Evolutionary conservation across 1,284 basidiomycete genomes (phyloP), one percentile per base, ranked within the genome.

Genomic region (Cryptococcus amylolentus): DNA sequence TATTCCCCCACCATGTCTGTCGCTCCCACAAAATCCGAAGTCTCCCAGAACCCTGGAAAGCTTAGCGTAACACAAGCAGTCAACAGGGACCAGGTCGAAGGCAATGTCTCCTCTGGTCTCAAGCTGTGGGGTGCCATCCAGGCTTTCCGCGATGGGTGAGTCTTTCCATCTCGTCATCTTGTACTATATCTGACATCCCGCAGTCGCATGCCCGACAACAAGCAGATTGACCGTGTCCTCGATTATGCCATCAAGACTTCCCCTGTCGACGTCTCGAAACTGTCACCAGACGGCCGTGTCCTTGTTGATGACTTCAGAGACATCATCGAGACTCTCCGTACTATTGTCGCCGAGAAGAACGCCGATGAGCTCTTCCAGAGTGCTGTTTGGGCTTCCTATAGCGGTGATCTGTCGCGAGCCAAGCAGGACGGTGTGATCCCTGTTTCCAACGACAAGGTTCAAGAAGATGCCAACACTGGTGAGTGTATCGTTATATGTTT

Each of bases 281-380:
- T 96, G 51, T 91, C 88, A 0, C 79, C 83, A 1, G 88, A 91
- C 13, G 91, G 91, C 53, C 82, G 82, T 64, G 84, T 83, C 60
- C 84, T 97, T 60, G 79, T 93, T 47, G 79, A 85, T 54, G 91
- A 95, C 46, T 58, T 63, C 46, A 56, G 66, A 49, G 71, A 78
- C 64, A 70, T 73, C 57, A 61, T 75, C 57, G 68, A 71, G 60
- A 77, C 76, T n/a, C 54, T 68, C 38, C 83, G 86, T 27, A 69
- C 82, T 40, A 86, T 92, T 55, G 84, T 94, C 20, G 68, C 79
- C 51, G 80, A 88, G 68, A 95, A 95, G 83, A 96, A 96, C 76
- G 80, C 81, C 27, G 92, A 94, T 69, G 91, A 95, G 79, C 81
- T 94, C 42, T 82, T 95, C 75, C 92, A 94, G 75, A 86, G 88